phyloP scores from a whole-genome alignment of 176 grass and related monocot genomes.

The Saccharum spontaneum region DNA sequence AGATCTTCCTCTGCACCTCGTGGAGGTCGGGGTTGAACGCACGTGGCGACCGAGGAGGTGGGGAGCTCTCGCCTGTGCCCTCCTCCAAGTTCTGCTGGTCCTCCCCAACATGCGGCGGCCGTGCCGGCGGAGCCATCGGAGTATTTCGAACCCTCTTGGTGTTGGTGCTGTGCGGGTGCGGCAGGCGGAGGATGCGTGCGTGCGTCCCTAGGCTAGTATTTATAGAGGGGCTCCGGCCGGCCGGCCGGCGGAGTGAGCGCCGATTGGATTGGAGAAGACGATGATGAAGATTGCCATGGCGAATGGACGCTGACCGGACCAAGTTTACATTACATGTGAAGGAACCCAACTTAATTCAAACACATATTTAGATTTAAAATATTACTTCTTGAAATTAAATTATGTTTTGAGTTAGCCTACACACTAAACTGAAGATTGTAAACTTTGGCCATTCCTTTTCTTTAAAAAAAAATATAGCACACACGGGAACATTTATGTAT shows the following conservation, averaged over 20 bases:
- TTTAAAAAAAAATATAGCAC: too few relatives aligned
- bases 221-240: constrained; percentile 8
- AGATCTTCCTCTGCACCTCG: constrained; percentile 39
- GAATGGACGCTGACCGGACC: not conserved
- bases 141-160: not conserved
- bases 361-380: too few relatives aligned
- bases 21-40: not conserved
- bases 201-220: constrained; percentile 12
- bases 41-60: constrained; percentile 23
- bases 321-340: not conserved
- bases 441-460: too few relatives aligned
- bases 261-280: constrained; percentile 18
- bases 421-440: too few relatives aligned
- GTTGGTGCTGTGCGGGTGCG: not conserved
- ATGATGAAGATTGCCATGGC: not conserved
- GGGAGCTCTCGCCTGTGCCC: constrained; percentile 57
- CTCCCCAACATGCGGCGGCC: not conserved
- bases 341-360: not conserved
- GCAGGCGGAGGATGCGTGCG: not conserved
- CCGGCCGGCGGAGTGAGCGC: not conserved
- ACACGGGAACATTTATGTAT: too few relatives aligned
- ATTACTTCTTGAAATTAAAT: too few relatives aligned
- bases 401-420: too few relatives aligned
- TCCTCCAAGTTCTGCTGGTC: constrained; percentile 43
- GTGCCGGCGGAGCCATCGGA: not conserved